Conservation (phyloP, 805 yeast species). For the Starmerella powellii region DNA sequence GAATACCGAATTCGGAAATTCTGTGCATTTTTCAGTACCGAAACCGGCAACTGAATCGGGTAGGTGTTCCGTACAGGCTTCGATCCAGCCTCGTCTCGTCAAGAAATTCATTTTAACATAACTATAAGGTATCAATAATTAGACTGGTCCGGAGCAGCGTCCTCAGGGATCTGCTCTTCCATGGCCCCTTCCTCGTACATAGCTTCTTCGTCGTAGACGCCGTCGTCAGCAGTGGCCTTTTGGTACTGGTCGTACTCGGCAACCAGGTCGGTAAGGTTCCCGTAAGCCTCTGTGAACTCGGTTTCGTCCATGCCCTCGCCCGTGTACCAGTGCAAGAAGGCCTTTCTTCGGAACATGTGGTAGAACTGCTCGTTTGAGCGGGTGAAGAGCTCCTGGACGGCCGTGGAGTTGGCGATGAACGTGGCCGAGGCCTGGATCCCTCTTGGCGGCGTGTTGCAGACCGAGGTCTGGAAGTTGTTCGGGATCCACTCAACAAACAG, state of each 20-base stretch:
- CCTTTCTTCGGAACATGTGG: conserved; percentile 87
- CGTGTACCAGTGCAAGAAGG: conserved; percentile 94
- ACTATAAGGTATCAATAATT: too few species aligned
- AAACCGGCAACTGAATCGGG: too few species aligned
- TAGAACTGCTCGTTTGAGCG: conserved; percentile 84
- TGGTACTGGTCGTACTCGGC: conserved; percentile 91
- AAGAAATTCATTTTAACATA: too few species aligned
- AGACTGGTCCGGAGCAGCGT: conserved; percentile 1
- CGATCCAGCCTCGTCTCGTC: too few species aligned
- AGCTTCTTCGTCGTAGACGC: conserved; percentile 48
- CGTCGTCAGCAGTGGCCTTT: conserved; percentile 70
- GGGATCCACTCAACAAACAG: conserved; percentile 95
- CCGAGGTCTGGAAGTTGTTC: conserved; percentile 89
- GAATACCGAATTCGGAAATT: too few species aligned
- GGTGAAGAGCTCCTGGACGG: conserved; percentile 84
- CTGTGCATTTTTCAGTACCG: neutral
- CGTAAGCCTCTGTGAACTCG: conserved; percentile 90
- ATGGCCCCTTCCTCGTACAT: conserved; percentile 7
- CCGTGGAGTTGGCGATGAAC: conserved; percentile 86
- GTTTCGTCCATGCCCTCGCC: conserved; percentile 94
- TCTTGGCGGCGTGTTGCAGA: conserved; percentile 83
- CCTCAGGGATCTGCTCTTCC: conserved; percentile 3
- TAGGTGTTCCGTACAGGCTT: too few species aligned
- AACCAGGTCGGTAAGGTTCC: conserved; percentile 81
- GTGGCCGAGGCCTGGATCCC: conserved; percentile 84